Base-by-base conservation (phyloP, 352 stramenopile species). In the Phytophthora fragariae region DNA sequence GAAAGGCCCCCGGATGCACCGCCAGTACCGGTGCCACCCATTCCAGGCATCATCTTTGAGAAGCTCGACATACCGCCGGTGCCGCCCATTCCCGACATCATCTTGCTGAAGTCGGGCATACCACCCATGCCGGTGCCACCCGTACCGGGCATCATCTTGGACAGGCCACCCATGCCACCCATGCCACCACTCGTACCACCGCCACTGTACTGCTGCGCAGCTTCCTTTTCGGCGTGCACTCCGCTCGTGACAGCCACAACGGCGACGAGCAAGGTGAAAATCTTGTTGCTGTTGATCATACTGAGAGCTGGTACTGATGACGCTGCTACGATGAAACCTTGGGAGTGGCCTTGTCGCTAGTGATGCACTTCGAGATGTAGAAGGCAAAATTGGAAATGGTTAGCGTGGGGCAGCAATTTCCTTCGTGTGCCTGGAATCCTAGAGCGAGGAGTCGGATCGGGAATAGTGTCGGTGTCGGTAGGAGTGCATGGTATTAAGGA, bases 31-130 rank as follows among this genome's bases (percentile, higher is more conserved):
- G 47, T 29, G 47, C 50, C 54, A 15, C 54, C 54, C 27, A 46
- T 46, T 5, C 54, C 54, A 31, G 54, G 31, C 1, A 59, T 59
- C 54, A 59, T 59, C 27, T 59, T 59, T 15, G 29, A 10, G 52
- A 59, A 46, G 15, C 17, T 27, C 6, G 29, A 15, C 27, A 46
- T 46, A 17, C 52, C 31, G 54, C 50, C 50, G 39, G 21, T 19
- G 21, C 50, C 50, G 12, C 50, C 24, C 19, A 57, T 57, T 19
- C 50, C 50, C 10, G 50, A 11, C 50, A 61, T 61, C 55, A 61
- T 61, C 17, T 61, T 61, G 33, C 17, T 50, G 33, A 50, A 37
- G 19, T 19, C 27, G 8, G 55, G 19, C 17, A 62, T 12, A 52
- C 56, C 55, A 4, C 35, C 55, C 9, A 12, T 21, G 15, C 27